Evolutionary conservation across 2,329 filamentous ascomycete species (phyloP).

Genomic region (Sporothrix pseudoabietina): DNA sequence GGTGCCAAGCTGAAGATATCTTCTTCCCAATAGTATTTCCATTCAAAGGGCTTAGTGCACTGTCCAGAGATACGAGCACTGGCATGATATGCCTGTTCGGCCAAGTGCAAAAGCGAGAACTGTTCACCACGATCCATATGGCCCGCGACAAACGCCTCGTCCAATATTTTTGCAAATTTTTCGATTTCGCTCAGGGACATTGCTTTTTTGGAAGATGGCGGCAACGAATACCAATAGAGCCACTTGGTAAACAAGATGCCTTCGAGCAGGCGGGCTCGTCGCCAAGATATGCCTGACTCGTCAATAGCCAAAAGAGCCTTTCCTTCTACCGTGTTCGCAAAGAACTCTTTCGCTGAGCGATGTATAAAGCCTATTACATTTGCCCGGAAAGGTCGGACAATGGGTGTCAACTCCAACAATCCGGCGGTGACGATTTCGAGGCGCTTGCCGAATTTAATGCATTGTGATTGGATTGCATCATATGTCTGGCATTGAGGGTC

Average conservation of each 20-base stretch:
- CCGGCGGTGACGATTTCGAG: conserved; percentile 6
- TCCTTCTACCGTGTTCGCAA: neutral
- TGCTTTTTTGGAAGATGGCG: neutral
- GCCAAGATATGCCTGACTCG: neutral
- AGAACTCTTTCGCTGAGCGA: neutral
- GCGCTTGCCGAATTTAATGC: neutral
- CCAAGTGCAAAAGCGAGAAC: neutral
- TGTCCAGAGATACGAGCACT: neutral
- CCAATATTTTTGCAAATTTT: too few relatives aligned
- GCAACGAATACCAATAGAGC: neutral
- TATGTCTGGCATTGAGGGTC: neutral
- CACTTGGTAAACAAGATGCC: neutral
- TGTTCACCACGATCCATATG: neutral
- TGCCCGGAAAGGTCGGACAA: neutral
- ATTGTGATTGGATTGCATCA: too few relatives aligned
- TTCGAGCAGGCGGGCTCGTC: neutral
- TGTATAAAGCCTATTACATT: neutral
- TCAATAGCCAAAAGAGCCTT: neutral
- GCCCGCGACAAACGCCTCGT: neutral
- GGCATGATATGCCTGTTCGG: neutral
- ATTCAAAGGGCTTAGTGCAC: neutral
- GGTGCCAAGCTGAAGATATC: too few relatives aligned
- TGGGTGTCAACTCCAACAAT: neutral
- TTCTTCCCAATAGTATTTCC: neutral
- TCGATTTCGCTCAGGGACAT: too few relatives aligned